Percentiles rank a stretch among this genome's conserved stretches.
Evolutionary conservation across 495 filamentous ascomycete species (phyloP).

Genomic region (Penicillium turbatum): DNA sequence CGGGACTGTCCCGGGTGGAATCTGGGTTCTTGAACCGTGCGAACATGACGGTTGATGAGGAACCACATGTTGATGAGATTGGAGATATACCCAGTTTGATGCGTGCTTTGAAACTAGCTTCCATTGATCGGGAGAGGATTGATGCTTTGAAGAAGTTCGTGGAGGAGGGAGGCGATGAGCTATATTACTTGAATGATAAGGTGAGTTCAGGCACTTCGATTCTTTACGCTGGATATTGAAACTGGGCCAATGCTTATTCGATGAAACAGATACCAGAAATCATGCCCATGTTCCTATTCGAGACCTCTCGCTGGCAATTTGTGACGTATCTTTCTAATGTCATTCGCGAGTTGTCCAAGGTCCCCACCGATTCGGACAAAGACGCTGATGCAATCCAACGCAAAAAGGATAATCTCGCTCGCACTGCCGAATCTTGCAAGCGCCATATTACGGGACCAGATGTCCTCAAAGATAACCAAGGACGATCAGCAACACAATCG

Average conservation of each 20-base stretch:
- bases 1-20: slow-evolving; percentile 26
- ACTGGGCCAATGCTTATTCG: slow-evolving; percentile 9
- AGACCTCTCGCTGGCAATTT: slow-evolving; percentile 76
- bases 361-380: slow-evolving; percentile 17
- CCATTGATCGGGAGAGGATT: slow-evolving; percentile 88
- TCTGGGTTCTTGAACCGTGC: slow-evolving; percentile 32
- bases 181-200: slow-evolving; percentile 68
- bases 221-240: not conserved
- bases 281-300: slow-evolving; percentile 83
- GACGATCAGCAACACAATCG: slow-evolving; percentile 18
- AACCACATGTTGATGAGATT: slow-evolving; percentile 52
- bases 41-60: slow-evolving; percentile 29
- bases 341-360: slow-evolving; percentile 47
- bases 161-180: slow-evolving; percentile 70
- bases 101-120: slow-evolving; percentile 55
- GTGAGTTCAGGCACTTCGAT: slow-evolving; percentile 25
- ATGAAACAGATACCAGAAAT: slow-evolving; percentile 64
- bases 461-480: slow-evolving; percentile 26
- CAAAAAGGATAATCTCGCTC: slow-evolving; percentile 41
- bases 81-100: slow-evolving; percentile 62
- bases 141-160: slow-evolving; percentile 76
- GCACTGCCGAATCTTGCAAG: slow-evolving; percentile 31
- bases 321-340: slow-evolving; percentile 60
- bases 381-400: slow-evolving; percentile 32
- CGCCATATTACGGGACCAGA: slow-evolving; percentile 36